Conservation (phyloP, 2,329 filamentous ascomycete species). For the Calonectria pteridis region DNA sequence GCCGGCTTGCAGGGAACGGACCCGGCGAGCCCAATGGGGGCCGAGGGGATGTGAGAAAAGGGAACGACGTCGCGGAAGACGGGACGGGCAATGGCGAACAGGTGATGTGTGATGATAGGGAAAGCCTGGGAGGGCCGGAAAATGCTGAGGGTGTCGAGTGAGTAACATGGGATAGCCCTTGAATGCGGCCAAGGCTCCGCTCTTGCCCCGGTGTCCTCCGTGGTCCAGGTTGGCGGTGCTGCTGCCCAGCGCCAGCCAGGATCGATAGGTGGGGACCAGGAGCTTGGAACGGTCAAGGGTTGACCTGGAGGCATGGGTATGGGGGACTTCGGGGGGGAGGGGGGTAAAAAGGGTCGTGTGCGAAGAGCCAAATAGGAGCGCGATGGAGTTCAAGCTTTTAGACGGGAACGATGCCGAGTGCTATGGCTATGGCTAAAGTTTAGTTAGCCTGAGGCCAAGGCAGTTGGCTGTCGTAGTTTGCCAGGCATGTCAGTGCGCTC, state of each 20-base stretch:
- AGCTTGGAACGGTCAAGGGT: conserved; percentile 30
- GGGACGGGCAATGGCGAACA: conserved; percentile 32
- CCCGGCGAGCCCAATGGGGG: conserved; percentile 34
- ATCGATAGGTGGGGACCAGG: conserved; percentile 39
- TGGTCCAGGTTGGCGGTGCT: conserved; percentile 46
- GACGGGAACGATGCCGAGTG: conserved; percentile 42
- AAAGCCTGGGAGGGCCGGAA: conserved; percentile 14
- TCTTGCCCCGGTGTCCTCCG: conserved; percentile 38
- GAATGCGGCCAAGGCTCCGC: conserved; percentile 29
- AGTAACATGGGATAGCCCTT: conserved; percentile 27
- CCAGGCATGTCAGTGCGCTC: conserved; percentile 10
- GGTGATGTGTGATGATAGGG: conserved; percentile 30
- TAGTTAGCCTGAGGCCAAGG: conserved; percentile 13
- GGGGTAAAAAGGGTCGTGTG: conserved; percentile 15
- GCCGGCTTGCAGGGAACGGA: conserved; percentile 28
- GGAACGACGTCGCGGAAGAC: conserved; percentile 4
- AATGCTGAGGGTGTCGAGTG: conserved; percentile 23
- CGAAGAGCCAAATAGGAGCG: conserved; percentile 18
- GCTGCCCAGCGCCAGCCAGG: conserved; percentile 37
- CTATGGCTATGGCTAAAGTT: conserved; percentile 21
- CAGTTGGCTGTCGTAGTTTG: conserved; percentile 5
- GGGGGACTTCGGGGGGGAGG: neutral
- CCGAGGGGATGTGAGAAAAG: neutral
- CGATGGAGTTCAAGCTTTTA: conserved; percentile 25
- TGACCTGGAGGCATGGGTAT: conserved; percentile 29